Evolutionary conservation across 805 yeast genomes (phyloP).

Genomic region (Ogataea angusta): DNA sequence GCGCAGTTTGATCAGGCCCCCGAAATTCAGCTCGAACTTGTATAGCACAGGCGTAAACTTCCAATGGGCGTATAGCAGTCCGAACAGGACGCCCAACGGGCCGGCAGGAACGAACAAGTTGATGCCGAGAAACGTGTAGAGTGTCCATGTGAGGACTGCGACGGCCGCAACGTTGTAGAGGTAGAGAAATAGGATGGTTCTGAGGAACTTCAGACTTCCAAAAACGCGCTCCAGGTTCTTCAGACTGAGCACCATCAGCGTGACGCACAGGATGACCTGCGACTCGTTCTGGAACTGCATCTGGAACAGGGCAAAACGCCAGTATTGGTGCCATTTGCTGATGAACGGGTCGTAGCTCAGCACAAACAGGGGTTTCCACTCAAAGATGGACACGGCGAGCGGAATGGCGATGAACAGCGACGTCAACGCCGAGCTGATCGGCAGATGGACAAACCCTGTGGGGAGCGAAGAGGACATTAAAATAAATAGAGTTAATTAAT

Average conservation of each 20-base stretch:
- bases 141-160: conserved; percentile 32
- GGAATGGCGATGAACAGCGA: conserved; percentile 37
- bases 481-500: not conserved
- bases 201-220: conserved; percentile 53
- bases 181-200: conserved; percentile 42
- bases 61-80: conserved; percentile 38
- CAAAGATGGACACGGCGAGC: conserved; percentile 41
- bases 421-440: conserved; percentile 40
- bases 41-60: conserved; percentile 40
- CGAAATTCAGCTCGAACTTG: conserved; percentile 35
- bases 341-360: conserved; percentile 53
- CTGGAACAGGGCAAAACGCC: conserved; percentile 51
- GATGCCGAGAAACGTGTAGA: conserved; percentile 32
- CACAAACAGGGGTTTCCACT: conserved; percentile 40
- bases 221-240: conserved; percentile 55
- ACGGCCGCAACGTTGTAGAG: conserved; percentile 45
- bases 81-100: conserved; percentile 38
- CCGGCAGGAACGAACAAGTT: conserved; percentile 45
- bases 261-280: conserved; percentile 45
- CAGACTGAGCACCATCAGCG: conserved; percentile 47
- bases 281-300: conserved; percentile 56
- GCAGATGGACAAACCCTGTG: conserved; percentile 33
- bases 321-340: conserved; percentile 52
- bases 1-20: conserved; percentile 24
- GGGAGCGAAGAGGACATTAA: conserved; percentile 31